Evolutionary conservation across 2,329 filamentous ascomycete species (phyloP).

Genomic region (Pyrenophora tritici-repentis): DNA sequence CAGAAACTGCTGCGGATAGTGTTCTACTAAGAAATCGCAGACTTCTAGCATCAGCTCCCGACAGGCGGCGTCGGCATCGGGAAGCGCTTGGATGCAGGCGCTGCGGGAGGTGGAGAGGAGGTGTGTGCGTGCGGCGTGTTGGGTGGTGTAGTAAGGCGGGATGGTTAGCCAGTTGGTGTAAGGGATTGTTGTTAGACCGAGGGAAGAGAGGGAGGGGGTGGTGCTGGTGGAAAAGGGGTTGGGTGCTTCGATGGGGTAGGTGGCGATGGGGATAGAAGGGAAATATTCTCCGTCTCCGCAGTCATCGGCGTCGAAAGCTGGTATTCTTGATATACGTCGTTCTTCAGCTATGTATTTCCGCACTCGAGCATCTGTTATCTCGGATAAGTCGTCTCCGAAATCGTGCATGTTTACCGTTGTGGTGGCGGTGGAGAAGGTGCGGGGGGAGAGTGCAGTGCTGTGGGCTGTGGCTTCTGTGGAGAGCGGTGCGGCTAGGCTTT

Average conservation of each 20-base stretch:
- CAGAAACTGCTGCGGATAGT: slow-evolving; percentile 53
- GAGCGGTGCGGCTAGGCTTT: not conserved
- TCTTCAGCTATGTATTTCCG: slow-evolving; percentile 28
- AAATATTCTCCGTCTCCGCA: slow-evolving; percentile 38
- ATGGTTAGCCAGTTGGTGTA: slow-evolving; percentile 55
- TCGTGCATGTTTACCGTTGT: slow-evolving; percentile 15
- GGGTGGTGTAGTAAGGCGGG: slow-evolving; percentile 53
- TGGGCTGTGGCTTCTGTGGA: not conserved
- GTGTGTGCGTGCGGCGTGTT: slow-evolving; percentile 50
- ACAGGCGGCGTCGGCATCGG: slow-evolving; percentile 53
- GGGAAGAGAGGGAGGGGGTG: not conserved
- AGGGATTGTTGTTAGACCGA: slow-evolving; percentile 56
- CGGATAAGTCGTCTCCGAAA: slow-evolving; percentile 2
- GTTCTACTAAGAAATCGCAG: slow-evolving; percentile 50
- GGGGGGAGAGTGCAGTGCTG: slow-evolving; percentile 1
- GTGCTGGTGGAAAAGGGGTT: no score
- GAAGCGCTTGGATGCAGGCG: slow-evolving; percentile 54
- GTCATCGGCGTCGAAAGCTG: slow-evolving; percentile 37
- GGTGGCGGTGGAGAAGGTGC: not conserved
- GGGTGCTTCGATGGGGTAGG: slow-evolving; percentile 7
- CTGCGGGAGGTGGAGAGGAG: slow-evolving; percentile 48
- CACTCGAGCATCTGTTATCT: slow-evolving; percentile 9
- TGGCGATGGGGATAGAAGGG: slow-evolving; percentile 26
- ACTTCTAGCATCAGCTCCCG: slow-evolving; percentile 55
- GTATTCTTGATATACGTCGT: slow-evolving; percentile 29